Evolutionary conservation across 2,329 filamentous ascomycete species (phyloP).

Genomic region (Aspergillus oerlinghausenensis): DNA sequence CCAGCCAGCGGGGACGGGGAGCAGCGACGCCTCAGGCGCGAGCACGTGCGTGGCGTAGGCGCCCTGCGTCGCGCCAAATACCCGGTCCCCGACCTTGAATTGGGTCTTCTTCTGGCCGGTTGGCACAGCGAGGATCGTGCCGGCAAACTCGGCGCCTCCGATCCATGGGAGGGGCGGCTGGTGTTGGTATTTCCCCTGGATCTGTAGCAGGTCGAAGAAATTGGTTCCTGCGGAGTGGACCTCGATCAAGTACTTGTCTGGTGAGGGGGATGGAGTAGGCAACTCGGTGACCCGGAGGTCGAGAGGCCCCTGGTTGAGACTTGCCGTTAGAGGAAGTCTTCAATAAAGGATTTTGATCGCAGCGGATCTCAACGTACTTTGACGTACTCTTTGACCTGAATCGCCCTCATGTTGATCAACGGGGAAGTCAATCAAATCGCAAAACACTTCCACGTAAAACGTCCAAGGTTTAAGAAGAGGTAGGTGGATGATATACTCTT

Average conservation of each 20-base stretch:
- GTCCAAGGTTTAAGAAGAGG: background rate
- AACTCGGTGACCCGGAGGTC: slow-evolving; percentile 73
- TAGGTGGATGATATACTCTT: background rate
- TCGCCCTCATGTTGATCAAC: slow-evolving; percentile 63
- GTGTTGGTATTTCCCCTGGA: slow-evolving; percentile 91
- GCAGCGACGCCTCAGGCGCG: slow-evolving; percentile 61
- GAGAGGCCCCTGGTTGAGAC: slow-evolving; percentile 59
- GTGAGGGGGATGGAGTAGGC: slow-evolving; percentile 66
- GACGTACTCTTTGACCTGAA: slow-evolving; percentile 69
- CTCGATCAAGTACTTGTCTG: slow-evolving; percentile 77
- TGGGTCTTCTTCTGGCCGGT: slow-evolving; percentile 43
- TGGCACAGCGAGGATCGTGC: slow-evolving; percentile 66
- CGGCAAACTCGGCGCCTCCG: slow-evolving; percentile 81
- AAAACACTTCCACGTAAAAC: background rate
- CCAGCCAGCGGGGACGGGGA: slow-evolving; percentile 76
- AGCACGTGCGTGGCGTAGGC: slow-evolving; percentile 76
- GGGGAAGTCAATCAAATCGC: background rate
- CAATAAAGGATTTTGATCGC: slow-evolving; percentile 2
- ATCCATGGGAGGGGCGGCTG: slow-evolving; percentile 87
- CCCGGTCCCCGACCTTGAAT: slow-evolving; percentile 72
- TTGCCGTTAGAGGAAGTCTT: slow-evolving; percentile 1
- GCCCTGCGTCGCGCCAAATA: slow-evolving; percentile 84
- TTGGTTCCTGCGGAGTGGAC: slow-evolving; percentile 87
- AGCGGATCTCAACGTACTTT: slow-evolving; percentile 48
- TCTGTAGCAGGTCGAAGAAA: slow-evolving; percentile 95